Evolutionary conservation across 148 eudicot genomes (phyloP), one percentile per base, ranked within the genome.

Genomic region (Cornus controversa): DNA sequence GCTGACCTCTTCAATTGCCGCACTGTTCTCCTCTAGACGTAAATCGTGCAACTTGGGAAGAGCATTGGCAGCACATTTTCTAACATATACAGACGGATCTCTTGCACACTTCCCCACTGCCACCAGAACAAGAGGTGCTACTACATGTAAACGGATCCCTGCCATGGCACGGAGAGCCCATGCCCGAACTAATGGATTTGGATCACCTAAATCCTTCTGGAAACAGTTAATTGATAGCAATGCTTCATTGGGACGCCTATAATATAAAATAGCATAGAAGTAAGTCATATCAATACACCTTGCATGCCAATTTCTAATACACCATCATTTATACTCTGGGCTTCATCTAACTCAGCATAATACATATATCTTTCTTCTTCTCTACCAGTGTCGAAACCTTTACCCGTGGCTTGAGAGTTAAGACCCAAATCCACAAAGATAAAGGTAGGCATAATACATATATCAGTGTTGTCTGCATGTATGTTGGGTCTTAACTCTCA

Each of bases 111-210:
- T 96, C 76, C 85, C 85, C 72, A 91, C 94, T 73, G 99, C 98
- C 79, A 88, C 88, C 78, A 96, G 69, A 81, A 96, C 98, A 71
- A 96, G 83, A 72, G 93, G 95, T 45, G 96, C 87, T 63, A 92
- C 89, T 31, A 83, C 97, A 90, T 96, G 98, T 72, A 96, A 84
- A 70, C 99, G 97, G 64, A 96, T 96, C 72, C 99, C 99, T 18
- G 99, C 98, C 99, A 96, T 96, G 34, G 99, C 89, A 76, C 99
- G 99, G 31, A 96, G 98, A 78, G 99, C 99, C 98, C 98, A 93
- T 42, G 99, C 99, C 76, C 99, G 87, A 75, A 96, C 99, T 86
- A 96, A 86, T 80, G 99, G 97, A 73, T 93, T 96, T 50, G 93
- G 90, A 85, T 96, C 99, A 66, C 89, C 97, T 77, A 96, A 87